phyloP scores from a whole-genome alignment of 2,329 filamentous ascomycete genomes.

The Alternaria brassicicola region DNA sequence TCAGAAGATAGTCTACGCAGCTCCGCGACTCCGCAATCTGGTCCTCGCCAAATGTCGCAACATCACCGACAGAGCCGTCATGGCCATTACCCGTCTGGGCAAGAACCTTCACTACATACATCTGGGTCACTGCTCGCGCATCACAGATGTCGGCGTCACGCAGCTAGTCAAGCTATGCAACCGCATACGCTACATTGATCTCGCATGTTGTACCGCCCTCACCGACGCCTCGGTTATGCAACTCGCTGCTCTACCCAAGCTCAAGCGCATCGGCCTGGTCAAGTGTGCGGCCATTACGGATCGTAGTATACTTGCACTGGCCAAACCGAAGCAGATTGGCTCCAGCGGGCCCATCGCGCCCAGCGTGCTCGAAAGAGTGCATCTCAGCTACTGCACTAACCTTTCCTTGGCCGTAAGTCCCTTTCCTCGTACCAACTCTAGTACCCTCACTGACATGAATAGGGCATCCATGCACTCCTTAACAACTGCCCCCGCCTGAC shows the following conservation, averaged over 20 bases:
- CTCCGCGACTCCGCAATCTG: constrained; percentile 87
- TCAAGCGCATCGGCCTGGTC: constrained; percentile 92
- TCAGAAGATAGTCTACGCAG: constrained; percentile 82
- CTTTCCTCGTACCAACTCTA: not conserved
- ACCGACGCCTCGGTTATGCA: constrained; percentile 87
- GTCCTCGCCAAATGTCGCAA: constrained; percentile 93
- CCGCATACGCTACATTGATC: constrained; percentile 93
- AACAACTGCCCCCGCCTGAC: constrained; percentile 92
- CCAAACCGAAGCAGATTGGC: constrained; percentile 65
- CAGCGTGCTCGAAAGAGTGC: constrained; percentile 85
- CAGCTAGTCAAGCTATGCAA: constrained; percentile 85
- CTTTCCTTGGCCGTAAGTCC: constrained; percentile 75
- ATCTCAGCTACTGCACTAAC: constrained; percentile 92
- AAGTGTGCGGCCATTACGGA: constrained; percentile 94
- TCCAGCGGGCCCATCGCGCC: constrained; percentile 63
- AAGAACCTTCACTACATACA: constrained; percentile 98
- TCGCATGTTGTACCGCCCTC: constrained; percentile 90
- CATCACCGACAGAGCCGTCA: constrained; percentile 86
- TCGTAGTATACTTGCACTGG: constrained; percentile 82
- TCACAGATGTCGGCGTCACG: constrained; percentile 88
- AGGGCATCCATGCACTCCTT: constrained; percentile 89
- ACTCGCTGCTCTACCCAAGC: constrained; percentile 84
- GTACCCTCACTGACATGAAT: constrained; percentile 14
- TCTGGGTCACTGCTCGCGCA: constrained; percentile 87
- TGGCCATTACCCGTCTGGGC: constrained; percentile 84